Evolutionary conservation across 176 grass and related monocot genomes (phyloP), one percentile per base, ranked within the genome.

Genomic region (Lolium perenne): DNA sequence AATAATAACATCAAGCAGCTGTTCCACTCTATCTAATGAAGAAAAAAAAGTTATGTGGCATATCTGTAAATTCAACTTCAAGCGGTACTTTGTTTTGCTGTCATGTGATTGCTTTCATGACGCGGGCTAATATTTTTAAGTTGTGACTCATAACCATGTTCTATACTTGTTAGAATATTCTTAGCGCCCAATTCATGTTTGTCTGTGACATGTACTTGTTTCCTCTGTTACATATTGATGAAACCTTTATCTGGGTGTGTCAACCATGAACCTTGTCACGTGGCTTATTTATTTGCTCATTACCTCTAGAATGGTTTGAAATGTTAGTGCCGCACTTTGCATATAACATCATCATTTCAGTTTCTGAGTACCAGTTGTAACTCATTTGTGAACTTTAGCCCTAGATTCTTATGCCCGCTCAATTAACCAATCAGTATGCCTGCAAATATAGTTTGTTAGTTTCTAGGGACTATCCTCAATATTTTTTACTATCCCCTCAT

Each of bases 381-480:
- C 41, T 83, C 56, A 41, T 47, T 43, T 58, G 80, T 82, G 40
- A 57, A 41, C 35, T 46, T 38, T 83, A 59, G 67, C 14, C 67
- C 26, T 29, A 29, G 26, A 29, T 29, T 29, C 26, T 29, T 29
- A 29, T 29, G 26, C 26, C 26, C 2, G 26, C 26, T 29, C 26
- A 29, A 29, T 29, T 29, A 29, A 29, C 16, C 16, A 70, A 18
- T 69, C 65, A 38, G 26, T 40, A 38, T 69, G 35, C 40, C 16
- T 17, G 32, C 35, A 67, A 38, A 17, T 67, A 38, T 67, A 38
- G 15, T 69, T 10, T 15, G 32, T 69, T 69, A 18, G 38, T 41
- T 41, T 41, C 3, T 41, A 41, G 40, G 40, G 40, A 4, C 40
- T 5, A 41, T 6, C 6, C 9, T 45, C 38, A 71, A 18, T 38